Base-by-base conservation (phyloP, 1,284 basidiomycete species). In the Psilocybe mexicana region DNA sequence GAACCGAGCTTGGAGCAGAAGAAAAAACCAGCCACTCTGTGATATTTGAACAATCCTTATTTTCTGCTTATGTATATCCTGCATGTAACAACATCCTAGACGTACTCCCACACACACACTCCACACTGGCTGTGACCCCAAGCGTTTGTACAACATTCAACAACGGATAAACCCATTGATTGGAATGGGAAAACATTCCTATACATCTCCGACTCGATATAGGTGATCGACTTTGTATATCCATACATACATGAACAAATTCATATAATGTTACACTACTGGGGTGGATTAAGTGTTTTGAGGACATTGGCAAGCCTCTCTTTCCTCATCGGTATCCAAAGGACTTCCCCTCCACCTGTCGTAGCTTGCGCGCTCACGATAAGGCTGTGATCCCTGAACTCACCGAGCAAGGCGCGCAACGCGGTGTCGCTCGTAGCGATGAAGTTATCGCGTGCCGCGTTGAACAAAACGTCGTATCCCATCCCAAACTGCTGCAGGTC, bases 311-410 rank as follows among this genome's bases (percentile, higher is more conserved):
- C 67, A 63, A 88, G 67, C 63, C 86, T 77, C 64, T 92, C 89
- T 69, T 87, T 87, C 58, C 89, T 79, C 62, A 96, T 69, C 0
- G 92, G 92, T 64, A 96, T 89, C 93, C 93, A 96, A 42, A 94
- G 74, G 67, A 83, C 73, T 67, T 90, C 86, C 18, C 80, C 83
- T n/a, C 72, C 79, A 26, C 74, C 81, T 60, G 70, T 75, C 63
- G 72, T 70, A 51, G 74, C 72, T 63, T 76, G 74, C 25, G 68
- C 74, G 18, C 80, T 78, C 14, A 92, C 77, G 12, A 97, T 85
- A 65, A 97, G 71, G 1, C 86, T 86, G 67, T 98, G 95, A 71
- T 98, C 95, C 66, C 84, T 84, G 72, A 95, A 97, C 74, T 98
- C 95, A 25, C 87, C 87, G 51, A 97, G 75, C 33, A 95, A 76